phyloP scores from a whole-genome alignment of 2,329 filamentous ascomycete genomes.

The Hymenoscyphus linearis region DNA sequence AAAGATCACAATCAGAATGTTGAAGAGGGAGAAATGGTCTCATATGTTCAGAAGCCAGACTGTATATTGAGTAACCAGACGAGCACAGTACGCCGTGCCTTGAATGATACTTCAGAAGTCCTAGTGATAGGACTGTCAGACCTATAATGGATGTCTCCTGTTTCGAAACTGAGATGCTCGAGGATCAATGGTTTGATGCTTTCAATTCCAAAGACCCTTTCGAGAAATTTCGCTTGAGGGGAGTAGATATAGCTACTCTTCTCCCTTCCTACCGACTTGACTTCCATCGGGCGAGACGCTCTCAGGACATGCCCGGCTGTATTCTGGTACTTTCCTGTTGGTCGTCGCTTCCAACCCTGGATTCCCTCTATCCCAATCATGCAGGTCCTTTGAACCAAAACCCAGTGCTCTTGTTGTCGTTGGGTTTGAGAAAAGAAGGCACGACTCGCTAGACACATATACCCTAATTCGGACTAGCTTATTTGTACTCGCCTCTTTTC shows the following conservation, averaged over 20 bases:
- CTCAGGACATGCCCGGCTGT: background rate
- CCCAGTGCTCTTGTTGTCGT: background rate
- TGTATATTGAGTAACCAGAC: background rate
- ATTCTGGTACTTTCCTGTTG: background rate
- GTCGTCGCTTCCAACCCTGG: background rate
- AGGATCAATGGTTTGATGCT: too few relatives aligned
- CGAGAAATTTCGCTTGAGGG: background rate
- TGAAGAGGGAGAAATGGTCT: too few relatives aligned
- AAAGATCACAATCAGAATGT: too few relatives aligned
- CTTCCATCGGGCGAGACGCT: background rate
- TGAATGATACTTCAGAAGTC: background rate
- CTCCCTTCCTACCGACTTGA: background rate
- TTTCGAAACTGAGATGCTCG: background rate
- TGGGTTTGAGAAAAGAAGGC: background rate
- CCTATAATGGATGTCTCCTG: background rate
- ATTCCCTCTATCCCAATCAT: too few relatives aligned
- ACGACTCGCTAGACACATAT: background rate
- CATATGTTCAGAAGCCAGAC: background rate
- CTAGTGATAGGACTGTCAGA: background rate
- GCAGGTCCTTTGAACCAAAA: too few relatives aligned
- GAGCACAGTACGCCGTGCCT: background rate
- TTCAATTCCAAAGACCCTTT: too few relatives aligned
- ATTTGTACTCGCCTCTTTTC: too few relatives aligned
- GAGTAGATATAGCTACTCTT: background rate
- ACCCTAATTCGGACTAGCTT: background rate